phyloP scores from a whole-genome alignment of 2,329 filamentous ascomycete species.

The Paraphaeosphaeria sporulosa region DNA sequence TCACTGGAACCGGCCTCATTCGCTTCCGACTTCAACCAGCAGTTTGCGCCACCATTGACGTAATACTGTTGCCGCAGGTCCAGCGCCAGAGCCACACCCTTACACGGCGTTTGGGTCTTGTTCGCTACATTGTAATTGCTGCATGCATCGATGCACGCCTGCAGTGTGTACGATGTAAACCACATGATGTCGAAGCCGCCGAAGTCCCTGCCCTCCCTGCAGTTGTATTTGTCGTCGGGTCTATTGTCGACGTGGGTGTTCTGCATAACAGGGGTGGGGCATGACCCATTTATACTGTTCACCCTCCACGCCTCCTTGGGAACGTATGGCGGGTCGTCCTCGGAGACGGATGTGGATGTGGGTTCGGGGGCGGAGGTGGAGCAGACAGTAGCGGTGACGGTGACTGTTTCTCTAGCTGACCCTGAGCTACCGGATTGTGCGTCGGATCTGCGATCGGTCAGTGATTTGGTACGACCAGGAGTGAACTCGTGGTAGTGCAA shows the following conservation, averaged over 20 bases:
- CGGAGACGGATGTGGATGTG: not conserved
- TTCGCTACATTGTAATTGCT: constrained; percentile 7
- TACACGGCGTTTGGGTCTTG: not conserved
- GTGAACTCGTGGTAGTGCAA: not conserved
- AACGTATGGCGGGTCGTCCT: not conserved
- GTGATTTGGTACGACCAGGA: not conserved
- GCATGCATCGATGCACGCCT: constrained; percentile 17
- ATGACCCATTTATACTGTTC: constrained; percentile 9
- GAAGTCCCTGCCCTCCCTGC: constrained; percentile 1
- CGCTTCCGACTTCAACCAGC: constrained; percentile 13
- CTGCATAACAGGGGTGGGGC: not conserved
- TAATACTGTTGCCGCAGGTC: constrained; percentile 6
- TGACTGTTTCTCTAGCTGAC: not conserved
- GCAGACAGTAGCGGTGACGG: not conserved
- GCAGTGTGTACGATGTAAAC: constrained; percentile 15
- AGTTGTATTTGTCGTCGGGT: constrained; percentile 2
- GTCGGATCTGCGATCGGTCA: not conserved
- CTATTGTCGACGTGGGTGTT: not conserved
- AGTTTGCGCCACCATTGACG: constrained; percentile 16
- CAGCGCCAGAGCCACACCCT: constrained; percentile 7
- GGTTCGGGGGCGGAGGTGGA: not conserved
- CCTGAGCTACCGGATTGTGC: not conserved
- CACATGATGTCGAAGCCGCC: constrained; percentile 13
- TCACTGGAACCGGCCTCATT: not conserved
- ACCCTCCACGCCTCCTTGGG: not conserved